phyloP scores from a whole-genome alignment of 139 green algal species.

The Edaphochlamys debaryana region DNA sequence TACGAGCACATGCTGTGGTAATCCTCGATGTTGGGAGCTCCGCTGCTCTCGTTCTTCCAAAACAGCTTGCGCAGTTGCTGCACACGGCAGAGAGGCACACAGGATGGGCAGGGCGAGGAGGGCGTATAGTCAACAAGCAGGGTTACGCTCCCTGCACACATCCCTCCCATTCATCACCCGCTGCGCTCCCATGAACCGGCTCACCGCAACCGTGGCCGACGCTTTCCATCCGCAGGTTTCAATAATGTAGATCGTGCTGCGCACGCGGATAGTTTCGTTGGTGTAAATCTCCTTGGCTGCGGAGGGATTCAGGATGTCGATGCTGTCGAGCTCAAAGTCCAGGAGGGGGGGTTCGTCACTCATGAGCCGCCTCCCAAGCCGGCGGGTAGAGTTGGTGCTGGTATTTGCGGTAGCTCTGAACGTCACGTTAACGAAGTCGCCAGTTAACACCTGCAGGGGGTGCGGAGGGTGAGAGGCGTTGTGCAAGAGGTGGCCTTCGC shows the following conservation, averaged over 20 bases:
- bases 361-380: not conserved
- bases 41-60: not conserved
- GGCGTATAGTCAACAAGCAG: no score
- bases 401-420: no score
- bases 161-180: no score
- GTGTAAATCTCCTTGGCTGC: constrained; percentile 15
- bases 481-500: no score
- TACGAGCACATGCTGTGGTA: constrained; percentile 21
- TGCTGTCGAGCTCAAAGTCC: not conserved
- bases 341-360: not conserved
- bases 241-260: constrained; percentile 24
- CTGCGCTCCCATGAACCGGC: not conserved
- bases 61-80: not conserved
- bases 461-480: no score
- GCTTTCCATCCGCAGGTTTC: not conserved
- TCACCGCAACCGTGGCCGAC: not conserved
- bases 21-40: not conserved
- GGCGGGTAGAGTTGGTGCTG: no score
- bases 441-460: not conserved
- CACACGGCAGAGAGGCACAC: not conserved
- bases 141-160: not conserved
- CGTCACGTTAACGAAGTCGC: not conserved
- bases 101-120: not conserved
- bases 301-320: not conserved
- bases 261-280: not conserved